These are phyloP conservation scores for Mycocentrospora acerina DNA, from an alignment of 2,329 filamentous ascomycete genomes.

Conservation along the genomic window DNA sequence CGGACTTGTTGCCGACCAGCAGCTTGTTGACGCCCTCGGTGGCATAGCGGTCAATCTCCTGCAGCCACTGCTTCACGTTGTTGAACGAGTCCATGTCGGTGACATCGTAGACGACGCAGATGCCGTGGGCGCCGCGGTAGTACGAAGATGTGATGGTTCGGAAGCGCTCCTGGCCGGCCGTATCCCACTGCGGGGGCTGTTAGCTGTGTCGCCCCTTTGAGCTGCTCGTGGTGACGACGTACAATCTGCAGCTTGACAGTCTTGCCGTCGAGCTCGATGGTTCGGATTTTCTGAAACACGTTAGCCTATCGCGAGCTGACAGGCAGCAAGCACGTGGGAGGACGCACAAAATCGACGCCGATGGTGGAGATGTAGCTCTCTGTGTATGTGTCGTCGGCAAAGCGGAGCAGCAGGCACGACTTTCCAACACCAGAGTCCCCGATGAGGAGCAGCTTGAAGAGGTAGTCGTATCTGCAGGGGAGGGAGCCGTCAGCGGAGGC, in stretches of 20 bases:
- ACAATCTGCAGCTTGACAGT: slow-evolving; percentile 98
- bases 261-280: slow-evolving; percentile 99
- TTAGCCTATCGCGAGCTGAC: slow-evolving; percentile 25
- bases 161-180: slow-evolving; percentile 98
- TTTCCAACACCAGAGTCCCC: slow-evolving; percentile 99
- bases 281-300: slow-evolving; percentile 86
- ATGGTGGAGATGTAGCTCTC: slow-evolving; percentile 99
- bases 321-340: slow-evolving; percentile 34
- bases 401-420: slow-evolving; percentile 96
- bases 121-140: slow-evolving; percentile 98
- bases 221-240: slow-evolving; percentile 6
- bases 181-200: slow-evolving; percentile 77
- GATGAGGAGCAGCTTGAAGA: slow-evolving; percentile 99
- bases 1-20: slow-evolving; percentile 99
- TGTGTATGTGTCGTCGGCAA: slow-evolving; percentile 89
- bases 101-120: slow-evolving; percentile 99
- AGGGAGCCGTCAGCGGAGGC: slow-evolving; percentile 22
- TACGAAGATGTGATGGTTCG: slow-evolving; percentile 99
- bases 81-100: slow-evolving; percentile 99
- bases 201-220: slow-evolving; percentile 8
- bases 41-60: slow-evolving; percentile 98
- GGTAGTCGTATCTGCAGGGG: slow-evolving; percentile 90
- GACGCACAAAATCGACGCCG: slow-evolving; percentile 80
- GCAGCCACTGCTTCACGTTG: slow-evolving; percentile 99
- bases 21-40: slow-evolving; percentile 99